phyloP scores from a whole-genome alignment of 2,329 filamentous ascomycete species.

The Clonostachys sp. region DNA sequence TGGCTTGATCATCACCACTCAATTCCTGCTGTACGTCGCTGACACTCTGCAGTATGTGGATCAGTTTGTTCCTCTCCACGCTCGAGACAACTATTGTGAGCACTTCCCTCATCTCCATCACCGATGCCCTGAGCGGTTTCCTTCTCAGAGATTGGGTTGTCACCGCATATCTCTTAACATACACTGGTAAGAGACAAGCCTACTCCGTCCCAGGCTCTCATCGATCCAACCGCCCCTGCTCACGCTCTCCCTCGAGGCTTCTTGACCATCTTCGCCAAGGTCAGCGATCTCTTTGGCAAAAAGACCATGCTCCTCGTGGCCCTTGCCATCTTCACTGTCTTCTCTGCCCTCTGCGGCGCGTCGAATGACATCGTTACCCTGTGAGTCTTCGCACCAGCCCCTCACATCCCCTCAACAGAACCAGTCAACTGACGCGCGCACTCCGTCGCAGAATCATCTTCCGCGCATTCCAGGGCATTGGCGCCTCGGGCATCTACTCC shows the following conservation, averaged over 20 bases:
- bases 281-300: conserved; percentile 35
- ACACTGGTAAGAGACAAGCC: conserved; percentile 29
- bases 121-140: conserved; percentile 27
- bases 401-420: conserved; percentile 1
- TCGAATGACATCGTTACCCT: conserved; percentile 22
- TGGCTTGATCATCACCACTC: too few relatives aligned
- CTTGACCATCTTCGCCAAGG: conserved; percentile 31
- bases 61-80: conserved; percentile 34
- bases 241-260: conserved; percentile 20
- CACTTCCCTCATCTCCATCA: conserved; percentile 41
- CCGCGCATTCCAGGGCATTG: conserved; percentile 35
- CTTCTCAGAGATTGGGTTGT: conserved; percentile 37
- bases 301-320: conserved; percentile 28
- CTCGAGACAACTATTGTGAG: conserved; percentile 46
- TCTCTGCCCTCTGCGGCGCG: conserved; percentile 32
- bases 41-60: conserved; percentile 3
- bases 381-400: conserved; percentile 20
- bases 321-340: conserved; percentile 29
- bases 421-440: too few relatives aligned
- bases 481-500: conserved; percentile 40
- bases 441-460: background rate
- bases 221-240: background rate
- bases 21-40: background rate
- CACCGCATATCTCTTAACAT: conserved; percentile 41
- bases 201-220: background rate